phyloP scores from a whole-genome alignment of 169 alveolate species.

The Eimeria brunetti region DNA sequence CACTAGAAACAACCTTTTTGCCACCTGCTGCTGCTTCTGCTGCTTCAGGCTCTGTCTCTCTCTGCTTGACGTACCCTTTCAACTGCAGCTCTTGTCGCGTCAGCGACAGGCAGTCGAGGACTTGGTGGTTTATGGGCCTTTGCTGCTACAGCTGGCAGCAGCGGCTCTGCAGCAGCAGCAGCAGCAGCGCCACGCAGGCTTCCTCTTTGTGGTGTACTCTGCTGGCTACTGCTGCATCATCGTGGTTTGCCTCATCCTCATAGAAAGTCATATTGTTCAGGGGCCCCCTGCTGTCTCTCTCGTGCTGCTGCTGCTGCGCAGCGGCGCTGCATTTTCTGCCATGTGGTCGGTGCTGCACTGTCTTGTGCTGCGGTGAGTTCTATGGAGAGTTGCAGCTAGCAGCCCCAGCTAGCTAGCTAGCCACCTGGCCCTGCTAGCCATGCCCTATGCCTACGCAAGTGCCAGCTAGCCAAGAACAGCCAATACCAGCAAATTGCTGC shows the following conservation, averaged over 20 bases:
- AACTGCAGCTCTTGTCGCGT: conserved; percentile 33
- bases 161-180: conserved; percentile 59
- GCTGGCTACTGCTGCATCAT: neutral
- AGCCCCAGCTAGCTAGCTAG: neutral
- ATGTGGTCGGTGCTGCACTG: conserved; percentile 25
- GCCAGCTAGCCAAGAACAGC: neutral
- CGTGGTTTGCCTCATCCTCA: conserved; percentile 1
- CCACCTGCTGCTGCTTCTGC: neutral
- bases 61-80: conserved; percentile 46
- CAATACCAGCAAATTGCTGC: neutral
- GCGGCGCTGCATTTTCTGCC: conserved; percentile 34
- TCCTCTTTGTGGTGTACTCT: conserved; percentile 12
- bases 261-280: neutral
- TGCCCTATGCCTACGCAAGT: neutral
- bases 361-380: conserved; percentile 34
- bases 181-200: conserved; percentile 33
- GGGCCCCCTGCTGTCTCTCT: conserved; percentile 39
- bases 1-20: neutral
- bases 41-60: conserved; percentile 50
- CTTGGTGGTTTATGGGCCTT: conserved; percentile 56
- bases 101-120: conserved; percentile 54
- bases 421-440: neutral
- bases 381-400: neutral
- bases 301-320: conserved; percentile 47
- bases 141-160: conserved; percentile 58